phyloP scores from a whole-genome alignment of 257 asterid genomes.

The Nicotiana undulata region DNA sequence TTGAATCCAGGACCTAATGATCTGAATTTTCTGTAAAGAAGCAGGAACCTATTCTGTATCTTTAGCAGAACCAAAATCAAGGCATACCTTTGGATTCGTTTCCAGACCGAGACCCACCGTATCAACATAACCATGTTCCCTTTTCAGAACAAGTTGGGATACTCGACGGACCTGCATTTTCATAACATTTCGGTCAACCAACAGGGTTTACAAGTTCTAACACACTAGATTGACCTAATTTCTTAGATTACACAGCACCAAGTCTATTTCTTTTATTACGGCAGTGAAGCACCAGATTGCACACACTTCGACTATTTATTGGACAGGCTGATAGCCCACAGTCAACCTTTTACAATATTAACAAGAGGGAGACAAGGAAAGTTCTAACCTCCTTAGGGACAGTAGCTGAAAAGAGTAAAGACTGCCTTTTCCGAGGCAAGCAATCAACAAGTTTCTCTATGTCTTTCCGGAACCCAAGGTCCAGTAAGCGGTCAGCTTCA shows the following conservation, averaged over 20 bases:
- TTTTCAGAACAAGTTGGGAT: conserved; percentile 77
- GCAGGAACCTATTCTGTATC: not conserved
- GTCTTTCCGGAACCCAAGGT: conserved; percentile 87
- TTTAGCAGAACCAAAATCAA: not conserved
- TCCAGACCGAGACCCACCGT: conserved; percentile 74
- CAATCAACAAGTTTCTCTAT: conserved; percentile 89
- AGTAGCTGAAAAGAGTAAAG: conserved; percentile 82
- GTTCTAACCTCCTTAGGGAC: conserved; percentile 74
- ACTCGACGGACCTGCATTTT: conserved; percentile 76
- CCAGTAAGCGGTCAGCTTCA: conserved; percentile 84
- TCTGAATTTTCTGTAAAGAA: not conserved
- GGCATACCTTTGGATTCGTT: conserved; percentile 53
- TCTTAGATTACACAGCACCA: not conserved
- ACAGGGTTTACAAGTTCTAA: conserved; percentile 3
- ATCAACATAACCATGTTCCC: conserved; percentile 76
- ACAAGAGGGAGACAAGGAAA: conserved; percentile 7
- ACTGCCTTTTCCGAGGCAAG: conserved; percentile 81
- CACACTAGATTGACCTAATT: not conserved
- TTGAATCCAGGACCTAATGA: not conserved
- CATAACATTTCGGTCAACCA: conserved; percentile 11
- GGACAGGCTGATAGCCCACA: not conserved
- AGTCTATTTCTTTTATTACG: not conserved
- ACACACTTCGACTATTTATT: not conserved
- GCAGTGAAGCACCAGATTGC: not conserved
- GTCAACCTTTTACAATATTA: not conserved